Evolutionary conservation across 2,329 filamentous ascomycete species (phyloP).

Genomic region (Lasiodiplodia theobromae): DNA sequence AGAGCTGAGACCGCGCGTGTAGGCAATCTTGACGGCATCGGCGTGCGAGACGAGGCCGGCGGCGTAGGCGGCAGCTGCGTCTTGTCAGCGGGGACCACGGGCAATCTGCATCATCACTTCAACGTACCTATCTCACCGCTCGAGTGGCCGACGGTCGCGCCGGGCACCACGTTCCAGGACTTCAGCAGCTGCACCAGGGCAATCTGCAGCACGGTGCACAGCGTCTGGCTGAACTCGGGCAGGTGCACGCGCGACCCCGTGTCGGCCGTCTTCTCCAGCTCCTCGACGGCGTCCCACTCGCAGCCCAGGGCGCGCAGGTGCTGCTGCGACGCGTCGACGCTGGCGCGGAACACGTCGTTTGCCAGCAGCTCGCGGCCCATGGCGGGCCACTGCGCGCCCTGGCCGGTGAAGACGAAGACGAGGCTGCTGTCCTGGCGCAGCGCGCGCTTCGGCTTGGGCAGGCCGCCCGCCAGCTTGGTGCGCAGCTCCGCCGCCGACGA

Average conservation of each 20-base stretch:
- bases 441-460: not conserved
- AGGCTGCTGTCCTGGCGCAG: constrained; percentile 30
- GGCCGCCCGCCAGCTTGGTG: not conserved
- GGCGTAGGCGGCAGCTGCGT: constrained; percentile 28
- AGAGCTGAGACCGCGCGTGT: constrained; percentile 26
- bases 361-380: not conserved
- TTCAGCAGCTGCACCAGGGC: constrained; percentile 25
- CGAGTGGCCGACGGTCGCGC: constrained; percentile 27
- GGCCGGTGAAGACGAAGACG: constrained; percentile 48
- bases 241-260: constrained; percentile 32
- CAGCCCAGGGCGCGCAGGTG: constrained; percentile 27
- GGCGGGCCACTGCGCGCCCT: constrained; percentile 38
- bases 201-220: constrained; percentile 31
- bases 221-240: constrained; percentile 24
- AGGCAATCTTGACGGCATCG: constrained; percentile 30
- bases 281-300: constrained; percentile 33
- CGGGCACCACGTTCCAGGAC: constrained; percentile 20
- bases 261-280: constrained; percentile 35
- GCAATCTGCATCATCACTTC: too few relatives aligned
- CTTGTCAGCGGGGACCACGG: too few relatives aligned
- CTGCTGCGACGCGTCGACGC: constrained; percentile 32
- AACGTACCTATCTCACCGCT: constrained; percentile 30
- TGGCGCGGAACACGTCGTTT: constrained; percentile 29
- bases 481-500: not conserved
- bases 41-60: constrained; percentile 28